Conservation (phyloP, 2,329 filamentous ascomycete species). For the Penicillium sp. region DNA sequence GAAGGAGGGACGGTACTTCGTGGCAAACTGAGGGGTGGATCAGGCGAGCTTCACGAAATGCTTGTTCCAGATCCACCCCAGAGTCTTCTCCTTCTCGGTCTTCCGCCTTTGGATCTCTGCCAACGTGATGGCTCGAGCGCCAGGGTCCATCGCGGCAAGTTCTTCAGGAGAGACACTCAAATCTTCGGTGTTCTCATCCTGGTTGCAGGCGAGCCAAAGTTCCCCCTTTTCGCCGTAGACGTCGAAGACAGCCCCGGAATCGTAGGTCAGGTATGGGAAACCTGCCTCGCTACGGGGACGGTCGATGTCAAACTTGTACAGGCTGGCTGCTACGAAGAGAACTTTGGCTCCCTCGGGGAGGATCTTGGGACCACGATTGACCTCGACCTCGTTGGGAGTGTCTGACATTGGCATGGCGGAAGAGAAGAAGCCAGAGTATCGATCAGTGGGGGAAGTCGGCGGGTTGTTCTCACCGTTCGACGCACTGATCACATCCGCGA, state of each 20-base stretch:
- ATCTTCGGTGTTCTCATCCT: constrained; percentile 75
- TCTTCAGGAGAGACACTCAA: neutral
- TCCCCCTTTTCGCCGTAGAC: constrained; percentile 97
- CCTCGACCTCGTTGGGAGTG: constrained; percentile 48
- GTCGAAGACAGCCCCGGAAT: constrained; percentile 91
- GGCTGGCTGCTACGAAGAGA: constrained; percentile 87
- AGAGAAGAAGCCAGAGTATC: constrained; percentile 80
- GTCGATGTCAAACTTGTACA: constrained; percentile 97
- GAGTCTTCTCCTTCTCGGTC: constrained; percentile 8
- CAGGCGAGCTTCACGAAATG: constrained; percentile 74
- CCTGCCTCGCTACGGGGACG: constrained; percentile 89
- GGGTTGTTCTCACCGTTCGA: constrained; percentile 35
- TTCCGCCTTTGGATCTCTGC: constrained; percentile 5
- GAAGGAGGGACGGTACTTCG: neutral
- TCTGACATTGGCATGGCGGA: constrained; percentile 85
- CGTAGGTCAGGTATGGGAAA: constrained; percentile 94
- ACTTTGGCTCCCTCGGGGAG: constrained; percentile 62
- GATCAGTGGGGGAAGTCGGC: constrained; percentile 52
- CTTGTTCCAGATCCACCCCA: constrained; percentile 98
- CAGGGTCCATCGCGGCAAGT: constrained; percentile 3
- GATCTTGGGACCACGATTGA: constrained; percentile 50
- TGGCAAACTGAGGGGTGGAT: neutral
- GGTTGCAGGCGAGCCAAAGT: constrained; percentile 95
- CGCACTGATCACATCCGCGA: constrained; percentile 48
- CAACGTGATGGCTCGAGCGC: neutral